A percentile compares a stretch with the other conserved stretches of the same genome.
These are phyloP conservation scores for Cryptococcus sp. DNA, from an alignment of 1,284 basidiomycete genomes.

Conservation along the genomic window DNA sequence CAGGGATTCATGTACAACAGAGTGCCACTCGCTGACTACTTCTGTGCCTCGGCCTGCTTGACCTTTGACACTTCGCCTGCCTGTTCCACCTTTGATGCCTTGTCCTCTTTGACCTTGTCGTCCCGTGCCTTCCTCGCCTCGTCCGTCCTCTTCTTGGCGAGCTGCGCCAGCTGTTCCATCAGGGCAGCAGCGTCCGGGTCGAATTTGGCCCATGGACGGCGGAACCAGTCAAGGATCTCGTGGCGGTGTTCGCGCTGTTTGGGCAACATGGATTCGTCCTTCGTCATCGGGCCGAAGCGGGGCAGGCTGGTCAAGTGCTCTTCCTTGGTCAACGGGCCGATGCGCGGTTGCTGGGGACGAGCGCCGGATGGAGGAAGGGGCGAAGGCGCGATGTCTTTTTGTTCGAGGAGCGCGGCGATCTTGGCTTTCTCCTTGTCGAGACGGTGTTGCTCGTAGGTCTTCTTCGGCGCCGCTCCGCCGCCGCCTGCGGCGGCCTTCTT, in stretches of 20 bases:
- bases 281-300: constrained; percentile 27
- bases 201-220: constrained; percentile 34
- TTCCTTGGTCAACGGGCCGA: constrained; percentile 35
- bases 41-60: no score
- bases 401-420: constrained; percentile 22
- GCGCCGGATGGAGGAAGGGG: not conserved
- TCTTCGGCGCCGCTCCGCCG: constrained; percentile 11
- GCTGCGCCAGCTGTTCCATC: not conserved
- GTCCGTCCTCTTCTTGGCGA: not conserved
- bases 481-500: constrained; percentile 3
- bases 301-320: constrained; percentile 29
- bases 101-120: no score
- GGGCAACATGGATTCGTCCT: constrained; percentile 24
- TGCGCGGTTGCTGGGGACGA: not conserved
- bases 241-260: constrained; percentile 36
- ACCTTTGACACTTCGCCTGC: no score
- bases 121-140: not conserved
- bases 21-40: no score
- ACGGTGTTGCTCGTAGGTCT: constrained; percentile 29
- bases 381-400: constrained; percentile 1
- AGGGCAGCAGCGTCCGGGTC: not conserved
- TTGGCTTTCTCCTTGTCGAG: constrained; percentile 38
- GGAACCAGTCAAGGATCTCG: constrained; percentile 33
- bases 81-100: no score
- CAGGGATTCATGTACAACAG: no score